Evolutionary conservation across 306 rosid genomes (phyloP), one percentile per base, ranked within the genome.

Genomic region (Dryas alaskensis): DNA sequence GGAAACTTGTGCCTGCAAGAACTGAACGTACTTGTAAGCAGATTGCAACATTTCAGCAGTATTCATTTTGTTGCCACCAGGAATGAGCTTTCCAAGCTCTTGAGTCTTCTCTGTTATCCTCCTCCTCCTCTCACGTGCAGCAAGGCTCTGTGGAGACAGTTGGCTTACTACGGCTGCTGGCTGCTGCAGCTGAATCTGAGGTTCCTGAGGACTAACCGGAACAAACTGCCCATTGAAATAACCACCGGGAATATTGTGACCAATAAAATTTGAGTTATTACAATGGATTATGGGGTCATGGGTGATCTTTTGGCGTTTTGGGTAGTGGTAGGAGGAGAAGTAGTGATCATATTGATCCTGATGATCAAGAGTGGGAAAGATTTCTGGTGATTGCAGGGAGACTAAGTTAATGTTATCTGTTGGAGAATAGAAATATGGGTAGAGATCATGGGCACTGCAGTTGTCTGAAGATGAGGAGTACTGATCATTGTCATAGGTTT

Each of bases 21-120:
- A 91, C 79, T 88, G 85, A 10, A 94, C 90, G 69, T 91, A 94
- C 43, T 83, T 94, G 43, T 74, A 77, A 66, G 97, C 96, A 65
- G 96, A 79, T 47, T 78, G 80, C 19, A 94, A 61, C 98, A 94
- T 94, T 74, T 91, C 96, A 48, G 97, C 98, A 14, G 98, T 88
- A 77, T 90, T 94, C 97, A 94, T 86, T 81, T 87, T 91, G 31
- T 53, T 74, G 4, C 92, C 97, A 11, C 96, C 91, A 0, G 98
- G 95, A 10, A 91, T 80, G 74, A 89, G 73, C 79, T 80, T 92
- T 10, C 95, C 96, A 6, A 94, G 90, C 82, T 91, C 96, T 54
- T 78, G 88, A 0, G 95, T 94, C 79, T 89, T 93, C 70, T 88
- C 94, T 1, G 89, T 78, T 22, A 94, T 89, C 83, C 65, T 91